Conservation (phyloP, 1,284 basidiomycete species). For the Ceratobasidium sp. region DNA sequence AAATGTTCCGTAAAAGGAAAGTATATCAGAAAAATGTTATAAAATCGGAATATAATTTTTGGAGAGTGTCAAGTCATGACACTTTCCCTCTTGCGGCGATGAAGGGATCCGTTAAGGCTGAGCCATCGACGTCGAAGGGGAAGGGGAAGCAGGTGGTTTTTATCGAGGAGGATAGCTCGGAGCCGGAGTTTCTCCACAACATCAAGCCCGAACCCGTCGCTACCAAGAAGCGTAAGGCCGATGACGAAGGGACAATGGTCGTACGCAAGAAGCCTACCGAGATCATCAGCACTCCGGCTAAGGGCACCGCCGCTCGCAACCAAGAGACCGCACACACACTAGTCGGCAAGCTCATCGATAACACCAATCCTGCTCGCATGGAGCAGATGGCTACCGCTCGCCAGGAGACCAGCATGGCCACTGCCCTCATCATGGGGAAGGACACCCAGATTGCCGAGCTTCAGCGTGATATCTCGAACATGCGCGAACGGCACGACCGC, state of each 20-base stretch:
- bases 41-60: too few relatives aligned
- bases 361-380: neutral
- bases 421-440: neutral
- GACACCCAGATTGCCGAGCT: neutral
- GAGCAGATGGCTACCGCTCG: neutral
- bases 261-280: neutral
- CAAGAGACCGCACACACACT: neutral
- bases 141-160: neutral
- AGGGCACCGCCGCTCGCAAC: neutral
- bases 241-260: neutral
- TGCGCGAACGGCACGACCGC: neutral
- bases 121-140: neutral
- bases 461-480: neutral
- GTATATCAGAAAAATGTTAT: too few relatives aligned
- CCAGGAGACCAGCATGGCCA: neutral
- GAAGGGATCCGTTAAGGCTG: neutral
- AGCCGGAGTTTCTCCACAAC: neutral
- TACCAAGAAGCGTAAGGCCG: constrained; percentile 1
- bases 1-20: too few relatives aligned
- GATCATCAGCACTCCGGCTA: neutral
- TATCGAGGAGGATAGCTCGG: neutral
- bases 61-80: too few relatives aligned
- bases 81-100: neutral
- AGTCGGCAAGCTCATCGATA: neutral
- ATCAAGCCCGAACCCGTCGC: neutral